phyloP scores from a whole-genome alignment of 768 basidiomycete species.

The Boletus subcaerulescens region DNA sequence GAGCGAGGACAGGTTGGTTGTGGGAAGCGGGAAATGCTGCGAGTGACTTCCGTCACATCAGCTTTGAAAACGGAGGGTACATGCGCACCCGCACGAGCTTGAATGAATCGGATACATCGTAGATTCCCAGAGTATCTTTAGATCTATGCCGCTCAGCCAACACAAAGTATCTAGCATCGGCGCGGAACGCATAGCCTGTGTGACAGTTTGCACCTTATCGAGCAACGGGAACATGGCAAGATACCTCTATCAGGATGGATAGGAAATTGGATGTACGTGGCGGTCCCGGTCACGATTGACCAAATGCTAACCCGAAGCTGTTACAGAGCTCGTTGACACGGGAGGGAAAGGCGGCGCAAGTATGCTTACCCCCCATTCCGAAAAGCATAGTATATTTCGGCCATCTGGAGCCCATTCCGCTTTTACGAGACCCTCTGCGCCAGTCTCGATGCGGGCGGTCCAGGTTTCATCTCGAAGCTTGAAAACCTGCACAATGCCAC shows the following conservation, averaged over 20 bases:
- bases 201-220: background rate
- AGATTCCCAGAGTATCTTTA: conserved; percentile 82
- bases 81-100: conserved; percentile 62
- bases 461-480: conserved; percentile 79
- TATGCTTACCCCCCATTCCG: conserved; percentile 84
- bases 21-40: conserved; percentile 84
- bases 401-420: conserved; percentile 92
- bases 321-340: conserved; percentile 1
- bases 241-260: conserved; percentile 77
- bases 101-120: conserved; percentile 69
- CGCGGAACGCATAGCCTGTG: conserved; percentile 72
- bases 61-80: conserved; percentile 7
- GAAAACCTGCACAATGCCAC: conserved; percentile 70
- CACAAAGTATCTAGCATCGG: conserved; percentile 81
- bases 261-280: conserved; percentile 85
- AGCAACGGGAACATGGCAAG: background rate
- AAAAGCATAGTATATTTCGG: conserved; percentile 81
- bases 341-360: background rate
- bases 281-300: conserved; percentile 70
- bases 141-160: conserved; percentile 88
- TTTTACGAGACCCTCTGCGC: conserved; percentile 78
- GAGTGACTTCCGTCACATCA: conserved; percentile 17
- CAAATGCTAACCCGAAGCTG: conserved; percentile 86
- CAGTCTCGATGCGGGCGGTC: conserved; percentile 74
- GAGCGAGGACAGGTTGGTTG: conserved; percentile 66